phyloP scores from a whole-genome alignment of 1,139 yeast species.

The Lodderomyces beijingensis region DNA sequence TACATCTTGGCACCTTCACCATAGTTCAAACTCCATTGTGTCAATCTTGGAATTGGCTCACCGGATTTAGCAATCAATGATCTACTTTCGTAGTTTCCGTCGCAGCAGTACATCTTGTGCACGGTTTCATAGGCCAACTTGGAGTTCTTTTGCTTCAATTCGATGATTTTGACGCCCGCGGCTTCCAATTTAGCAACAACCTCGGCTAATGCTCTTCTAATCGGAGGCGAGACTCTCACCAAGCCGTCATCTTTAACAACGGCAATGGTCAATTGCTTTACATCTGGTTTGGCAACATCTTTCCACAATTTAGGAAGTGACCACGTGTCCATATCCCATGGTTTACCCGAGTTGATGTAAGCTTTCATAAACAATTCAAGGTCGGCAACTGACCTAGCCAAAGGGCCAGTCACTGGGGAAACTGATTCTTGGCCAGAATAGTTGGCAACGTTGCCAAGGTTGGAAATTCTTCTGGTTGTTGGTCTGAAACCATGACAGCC shows the following conservation, averaged over 20 bases:
- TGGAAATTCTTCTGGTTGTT: slow-evolving; percentile 56
- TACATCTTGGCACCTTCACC: slow-evolving; percentile 52
- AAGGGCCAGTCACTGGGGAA: slow-evolving; percentile 59
- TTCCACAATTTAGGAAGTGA: slow-evolving; percentile 62
- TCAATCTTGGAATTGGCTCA: slow-evolving; percentile 58
- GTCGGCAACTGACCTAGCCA: slow-evolving; percentile 60
- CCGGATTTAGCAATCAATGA: slow-evolving; percentile 52
- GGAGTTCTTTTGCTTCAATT: slow-evolving; percentile 52
- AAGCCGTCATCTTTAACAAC: slow-evolving; percentile 38
- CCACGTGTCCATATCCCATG: slow-evolving; percentile 62
- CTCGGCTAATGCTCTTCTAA: slow-evolving; percentile 30
- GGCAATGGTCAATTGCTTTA: slow-evolving; percentile 34
- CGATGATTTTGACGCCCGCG: slow-evolving; percentile 30
- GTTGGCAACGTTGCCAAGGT: slow-evolving; percentile 46
- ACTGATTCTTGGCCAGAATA: slow-evolving; percentile 59
- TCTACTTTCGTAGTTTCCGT: slow-evolving; percentile 56
- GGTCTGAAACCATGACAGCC: slow-evolving; percentile 70
- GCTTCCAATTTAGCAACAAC: slow-evolving; percentile 24
- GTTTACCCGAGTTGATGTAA: slow-evolving; percentile 58
- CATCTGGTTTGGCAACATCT: slow-evolving; percentile 40
- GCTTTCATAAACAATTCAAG: slow-evolving; percentile 56
- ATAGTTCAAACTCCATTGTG: slow-evolving; percentile 54
- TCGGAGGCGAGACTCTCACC: slow-evolving; percentile 53
- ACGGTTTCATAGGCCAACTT: slow-evolving; percentile 50
- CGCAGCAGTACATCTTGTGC: slow-evolving; percentile 48